These are phyloP conservation scores for Phanerochaete sordida DNA, from an alignment of 768 basidiomycete genomes.

Conservation along the genomic window DNA sequence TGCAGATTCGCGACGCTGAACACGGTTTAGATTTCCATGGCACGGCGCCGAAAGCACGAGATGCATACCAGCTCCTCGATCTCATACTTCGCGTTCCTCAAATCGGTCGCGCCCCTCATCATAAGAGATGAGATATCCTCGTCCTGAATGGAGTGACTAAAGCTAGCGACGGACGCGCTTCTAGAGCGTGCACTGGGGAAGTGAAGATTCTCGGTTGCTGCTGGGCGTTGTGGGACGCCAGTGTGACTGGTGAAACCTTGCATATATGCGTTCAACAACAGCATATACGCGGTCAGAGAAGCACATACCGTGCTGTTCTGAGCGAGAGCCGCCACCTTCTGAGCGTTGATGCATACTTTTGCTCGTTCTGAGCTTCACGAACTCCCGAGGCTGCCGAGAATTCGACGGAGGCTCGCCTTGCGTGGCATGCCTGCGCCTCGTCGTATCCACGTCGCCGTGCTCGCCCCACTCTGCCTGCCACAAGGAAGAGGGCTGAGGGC, in stretches of 20 bases:
- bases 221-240: neutral
- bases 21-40: neutral
- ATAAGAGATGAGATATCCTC: slow-evolving; percentile 27
- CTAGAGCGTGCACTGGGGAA: slow-evolving; percentile 8
- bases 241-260: neutral
- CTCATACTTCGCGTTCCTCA: slow-evolving; percentile 22
- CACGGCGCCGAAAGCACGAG: neutral
- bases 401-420: neutral
- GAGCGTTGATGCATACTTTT: slow-evolving; percentile 20
- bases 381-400: neutral
- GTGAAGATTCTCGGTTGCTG: neutral
- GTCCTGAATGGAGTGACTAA: slow-evolving; percentile 12
- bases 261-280: neutral
- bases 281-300: neutral
- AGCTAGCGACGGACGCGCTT: slow-evolving; percentile 22
- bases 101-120: slow-evolving; percentile 26
- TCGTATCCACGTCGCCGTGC: no score
- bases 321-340: neutral
- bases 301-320: neutral
- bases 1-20: slow-evolving; percentile 22
- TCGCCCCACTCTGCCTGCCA: no score
- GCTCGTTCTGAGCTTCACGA: slow-evolving; percentile 4
- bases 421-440: neutral
- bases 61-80: slow-evolving; percentile 22
- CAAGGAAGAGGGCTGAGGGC: neutral